Evolutionary conservation across 1,284 basidiomycete genomes (phyloP), one percentile per base, ranked within the genome.

Genomic region (Fomitopsis pinicola): DNA sequence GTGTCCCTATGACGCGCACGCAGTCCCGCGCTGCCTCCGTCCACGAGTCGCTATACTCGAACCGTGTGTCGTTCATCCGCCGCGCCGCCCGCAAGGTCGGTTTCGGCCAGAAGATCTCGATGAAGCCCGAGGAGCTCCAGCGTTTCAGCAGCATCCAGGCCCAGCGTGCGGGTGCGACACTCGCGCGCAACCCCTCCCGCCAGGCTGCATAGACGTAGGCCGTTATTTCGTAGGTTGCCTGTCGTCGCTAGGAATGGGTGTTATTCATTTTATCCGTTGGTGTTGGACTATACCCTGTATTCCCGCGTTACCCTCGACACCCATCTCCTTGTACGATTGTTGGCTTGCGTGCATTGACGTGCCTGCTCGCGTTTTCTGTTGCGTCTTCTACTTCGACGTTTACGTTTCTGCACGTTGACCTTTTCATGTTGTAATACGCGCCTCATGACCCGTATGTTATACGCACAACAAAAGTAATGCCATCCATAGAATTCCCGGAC

Each of bases 31-130:
- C 88, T 46, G 91, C 91, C n/a, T 93, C 91, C 54, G 83, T 94
- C 69, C 92, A 97, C 82, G 95, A 97, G 79, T 94, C 92, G 46
- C 77, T 98, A 71, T 98, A 98, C 86, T 90, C 88, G 59, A 95
- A 95, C 78, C 94, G 94, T 82, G 89, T 91, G 57, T 87, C 85
- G 63, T 95, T 96, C 84, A 89, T 96, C 75, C 86, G 87, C 69
- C 89, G 93, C 59, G 92, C 92, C 56, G 89, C 83, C 57, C 86
- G 89, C 78, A 91, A 89, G 78, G 90, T 94, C 67, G 92, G 92
- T 61, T 92, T 95, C 70, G 89, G 91, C 62, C 84, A 86, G 71
- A 90, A 89, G 80, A 80, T 94, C 61, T 80, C 82, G 58, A 87
- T 94, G 80, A 89, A 87, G 79, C 87, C 90, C 42, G 88, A 91